Base-by-base conservation (phyloP, 805 yeast genomes). In the Candida insectorum region DNA sequence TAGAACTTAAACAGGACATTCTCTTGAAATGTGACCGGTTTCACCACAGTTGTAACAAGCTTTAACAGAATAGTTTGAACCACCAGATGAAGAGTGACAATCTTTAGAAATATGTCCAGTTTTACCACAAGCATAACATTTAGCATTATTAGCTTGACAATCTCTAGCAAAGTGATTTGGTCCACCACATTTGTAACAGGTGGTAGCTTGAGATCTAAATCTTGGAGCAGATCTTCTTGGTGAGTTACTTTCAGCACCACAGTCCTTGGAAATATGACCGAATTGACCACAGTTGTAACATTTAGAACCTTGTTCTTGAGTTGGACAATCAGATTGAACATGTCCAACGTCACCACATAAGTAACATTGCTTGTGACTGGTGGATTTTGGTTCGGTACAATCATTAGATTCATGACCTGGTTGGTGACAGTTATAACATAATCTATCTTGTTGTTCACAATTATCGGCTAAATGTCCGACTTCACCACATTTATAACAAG, bases 81-180 rank as follows among this genome's bases (percentile, higher is more conserved):
- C 79, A 42, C 73, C 72, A 31, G 79, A 54, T 39, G 75, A 72
- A 31, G 77, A 63, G 28, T 36, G 38, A 66, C 96, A 87, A 47
- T 84, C 95, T 62, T 79, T 85, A 43, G 93, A 79, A 51, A 86
- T 79, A 71, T 89, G 97, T 37, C 96, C 96, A 43, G 76, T 69
- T 62, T 81, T 79, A 50, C 96, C 96, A 66, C 97, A 88, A 43
- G 89, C 84, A 75, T 86, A 89, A 67, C 97, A 88, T 66, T 85
- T 85, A 57, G 79, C 73, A 35, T 51, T 51, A 37, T 78, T 74
- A 48, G 79, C 80, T 60, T 79, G 82, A 66, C 96, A 86, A 62
- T 86, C 95, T 69, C 85, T 82, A 46, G 95, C 95, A 66, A 81
- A 82, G 63, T 87, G 95, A 78, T 85, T 85, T 56, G 93, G 88